Percentiles rank a stretch among this genome's conserved stretches.
Evolutionary conservation across 2,329 filamentous ascomycete species (phyloP).

Genomic region (Aspergillus terreus): DNA sequence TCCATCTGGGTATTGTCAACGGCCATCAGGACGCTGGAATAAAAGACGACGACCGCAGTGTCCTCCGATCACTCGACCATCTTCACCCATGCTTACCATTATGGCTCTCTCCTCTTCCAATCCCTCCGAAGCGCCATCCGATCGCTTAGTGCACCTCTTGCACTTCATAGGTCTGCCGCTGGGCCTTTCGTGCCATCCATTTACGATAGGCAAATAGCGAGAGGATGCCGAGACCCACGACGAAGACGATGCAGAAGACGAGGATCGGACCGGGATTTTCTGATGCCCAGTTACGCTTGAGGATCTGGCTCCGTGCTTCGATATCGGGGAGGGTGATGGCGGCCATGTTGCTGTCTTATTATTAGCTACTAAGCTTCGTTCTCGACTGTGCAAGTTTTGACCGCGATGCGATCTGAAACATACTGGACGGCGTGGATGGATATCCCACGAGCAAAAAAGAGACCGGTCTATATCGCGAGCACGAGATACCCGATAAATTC

Average conservation of each 20-base stretch:
- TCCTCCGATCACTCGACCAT: background rate
- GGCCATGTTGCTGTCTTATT: constrained; percentile 17
- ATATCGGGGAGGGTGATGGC: constrained; percentile 24
- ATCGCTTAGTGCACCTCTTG: constrained; percentile 2
- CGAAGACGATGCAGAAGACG: constrained; percentile 59
- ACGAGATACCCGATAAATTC: background rate
- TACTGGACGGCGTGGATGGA: too few relatives aligned
- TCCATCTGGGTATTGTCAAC: too few relatives aligned
- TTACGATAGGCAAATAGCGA: constrained; percentile 49
- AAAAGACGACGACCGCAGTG: too few relatives aligned
- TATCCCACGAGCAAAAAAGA: too few relatives aligned
- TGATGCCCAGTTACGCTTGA: constrained; percentile 52
- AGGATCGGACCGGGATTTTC: constrained; percentile 58
- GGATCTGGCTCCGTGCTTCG: constrained; percentile 30
- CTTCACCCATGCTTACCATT: background rate
- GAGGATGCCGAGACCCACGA: constrained; percentile 51
- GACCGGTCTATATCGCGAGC: too few relatives aligned
- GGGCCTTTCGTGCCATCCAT: constrained; percentile 31
- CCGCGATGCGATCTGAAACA: too few relatives aligned
- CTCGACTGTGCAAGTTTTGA: background rate
- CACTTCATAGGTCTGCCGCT: constrained; percentile 18
- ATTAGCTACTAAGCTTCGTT: background rate
- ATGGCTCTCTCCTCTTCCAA: background rate
- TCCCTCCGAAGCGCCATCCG: background rate
- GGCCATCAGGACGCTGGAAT: too few relatives aligned